Conservation (phyloP, 2,329 filamentous ascomycete genomes). For the Fonsecaea erecta region DNA sequence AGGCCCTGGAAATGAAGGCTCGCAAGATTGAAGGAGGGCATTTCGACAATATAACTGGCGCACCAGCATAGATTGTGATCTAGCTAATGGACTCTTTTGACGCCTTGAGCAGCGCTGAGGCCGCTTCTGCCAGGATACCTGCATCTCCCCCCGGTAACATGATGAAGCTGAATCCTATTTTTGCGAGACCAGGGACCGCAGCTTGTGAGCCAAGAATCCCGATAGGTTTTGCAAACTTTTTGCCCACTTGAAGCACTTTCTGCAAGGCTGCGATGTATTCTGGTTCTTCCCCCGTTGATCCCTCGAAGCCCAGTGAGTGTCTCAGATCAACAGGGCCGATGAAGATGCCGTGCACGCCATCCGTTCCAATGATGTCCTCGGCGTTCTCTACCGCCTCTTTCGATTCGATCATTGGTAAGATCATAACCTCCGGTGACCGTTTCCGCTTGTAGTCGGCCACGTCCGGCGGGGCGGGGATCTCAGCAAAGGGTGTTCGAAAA, state of each 20-base stretch:
- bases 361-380: constrained; percentile 15
- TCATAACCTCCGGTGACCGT: constrained; percentile 1
- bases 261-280: constrained; percentile 15
- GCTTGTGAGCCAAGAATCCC: constrained; percentile 10
- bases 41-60: background rate
- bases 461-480: background rate
- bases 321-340: constrained; percentile 23
- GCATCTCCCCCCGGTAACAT: constrained; percentile 18
- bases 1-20: constrained; percentile 20
- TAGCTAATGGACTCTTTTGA: constrained; percentile 12
- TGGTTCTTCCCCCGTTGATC: constrained; percentile 4
- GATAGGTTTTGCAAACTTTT: constrained; percentile 7
- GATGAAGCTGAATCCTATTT: constrained; percentile 21
- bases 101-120: constrained; percentile 5
- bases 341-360: constrained; percentile 20
- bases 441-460: constrained; percentile 16
- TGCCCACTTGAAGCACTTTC: constrained; percentile 7
- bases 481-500: constrained; percentile 16
- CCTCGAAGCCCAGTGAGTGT: constrained; percentile 19
- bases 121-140: constrained; percentile 18
- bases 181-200: background rate
- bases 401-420: constrained; percentile 26
- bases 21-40: constrained; percentile 14
- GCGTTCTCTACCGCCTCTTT: constrained; percentile 18
- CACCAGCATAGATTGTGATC: background rate